Base-by-base conservation (phyloP, 345 rosid species). In the Pugionium cornutum region DNA sequence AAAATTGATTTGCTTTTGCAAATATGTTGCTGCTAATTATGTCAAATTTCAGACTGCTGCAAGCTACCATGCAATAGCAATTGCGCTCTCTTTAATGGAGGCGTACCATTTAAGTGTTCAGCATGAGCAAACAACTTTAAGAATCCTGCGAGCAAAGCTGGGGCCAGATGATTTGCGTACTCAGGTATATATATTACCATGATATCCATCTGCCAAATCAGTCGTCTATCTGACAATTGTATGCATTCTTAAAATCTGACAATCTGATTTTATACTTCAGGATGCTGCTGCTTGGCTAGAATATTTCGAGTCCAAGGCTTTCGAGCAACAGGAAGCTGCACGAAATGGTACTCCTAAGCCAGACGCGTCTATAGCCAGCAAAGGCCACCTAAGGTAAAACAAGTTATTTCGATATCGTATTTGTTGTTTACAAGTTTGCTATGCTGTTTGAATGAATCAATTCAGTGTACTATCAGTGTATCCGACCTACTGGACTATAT, bases 231-330 rank as follows among this genome's bases (percentile, higher is more conserved):
- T 64, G 68, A 46, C 44, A 39, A 42, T 40, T 64, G 36, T 39
- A 55, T 40, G 27, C 8, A 41, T 49, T 48, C 46, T 55, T 48
- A 40, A 49, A 37, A 32, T 36, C 25, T 66, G 29, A 51, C 33
- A 7, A 48, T 62, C 67, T 41, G 43, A 29, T 42, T 64, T 74
- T 78, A 76, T 74, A 29, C 59, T 77, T 55, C 82, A 94, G 99
- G 99, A 94, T 81, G 97, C 99, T 68, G 97, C 99, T 70, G 99
- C 99, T 71, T 94, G 99, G 99, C 92, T 94, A 50, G 99, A 90
- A 78, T 90, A 94, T 78, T 94, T 94, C 55, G 99, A 94, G 77
- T 88, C 97, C 61, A 94, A 94, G 84, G 95, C 92, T 60, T 85
- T 88, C 65, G 97, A 94, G 75, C 99, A 94, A 79, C 99, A 90